Conservation (phyloP, 2,329 filamentous ascomycete genomes). For the Nannizziopsis barbatae region DNA sequence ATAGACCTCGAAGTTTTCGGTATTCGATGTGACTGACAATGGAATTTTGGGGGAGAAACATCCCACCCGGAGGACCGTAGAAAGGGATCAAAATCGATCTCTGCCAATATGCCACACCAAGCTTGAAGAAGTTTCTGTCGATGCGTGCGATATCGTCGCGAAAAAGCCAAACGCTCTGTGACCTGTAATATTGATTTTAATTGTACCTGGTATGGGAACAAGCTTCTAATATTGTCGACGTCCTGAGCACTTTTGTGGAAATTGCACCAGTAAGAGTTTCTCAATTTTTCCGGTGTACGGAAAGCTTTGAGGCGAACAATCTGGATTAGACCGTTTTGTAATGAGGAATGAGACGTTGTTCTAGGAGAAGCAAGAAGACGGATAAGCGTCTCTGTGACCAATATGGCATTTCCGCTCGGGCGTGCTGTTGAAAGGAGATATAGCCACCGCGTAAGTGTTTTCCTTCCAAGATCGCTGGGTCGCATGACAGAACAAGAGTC, state of each 20-base stretch:
- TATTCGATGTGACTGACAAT: neutral
- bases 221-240: conserved; percentile 16
- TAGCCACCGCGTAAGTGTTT: conserved; percentile 26
- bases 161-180: conserved; percentile 24
- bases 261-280: neutral
- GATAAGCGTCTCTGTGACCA: conserved; percentile 24
- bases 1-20: neutral
- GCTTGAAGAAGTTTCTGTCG: conserved; percentile 19
- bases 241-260: conserved; percentile 13
- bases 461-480: conserved; percentile 25
- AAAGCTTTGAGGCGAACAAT: neutral
- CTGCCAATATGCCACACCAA: conserved; percentile 22
- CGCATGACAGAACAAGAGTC: conserved; percentile 26
- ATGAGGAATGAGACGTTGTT: neutral
- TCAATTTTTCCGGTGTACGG: neutral
- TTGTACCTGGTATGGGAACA: conserved; percentile 20
- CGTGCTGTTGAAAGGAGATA: conserved; percentile 19
- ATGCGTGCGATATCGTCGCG: conserved; percentile 14
- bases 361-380: conserved; percentile 12
- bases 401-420: conserved; percentile 14
- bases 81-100: neutral
- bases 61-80: neutral
- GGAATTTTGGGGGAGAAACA: neutral
- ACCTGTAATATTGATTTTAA: conserved; percentile 24
- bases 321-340: neutral